A percentile compares a stretch with the other conserved stretches of the same genome.
Evolutionary conservation across 805 yeast genomes (phyloP).

Genomic region (Brettanomyces sp.): DNA sequence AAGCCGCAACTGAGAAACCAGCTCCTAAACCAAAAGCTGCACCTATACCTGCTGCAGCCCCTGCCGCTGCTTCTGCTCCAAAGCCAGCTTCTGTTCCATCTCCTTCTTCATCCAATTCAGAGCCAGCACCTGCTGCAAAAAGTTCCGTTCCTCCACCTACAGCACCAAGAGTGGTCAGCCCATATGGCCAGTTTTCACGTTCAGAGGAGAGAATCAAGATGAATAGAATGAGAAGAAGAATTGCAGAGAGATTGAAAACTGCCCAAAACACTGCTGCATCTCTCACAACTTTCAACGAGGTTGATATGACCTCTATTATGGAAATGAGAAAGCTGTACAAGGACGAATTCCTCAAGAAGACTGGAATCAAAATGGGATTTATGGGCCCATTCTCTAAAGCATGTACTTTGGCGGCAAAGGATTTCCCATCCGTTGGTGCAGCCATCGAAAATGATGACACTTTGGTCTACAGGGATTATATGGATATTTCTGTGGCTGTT

Average conservation of each 20-base stretch:
- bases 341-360: constrained; percentile 90
- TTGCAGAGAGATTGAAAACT: constrained; percentile 98
- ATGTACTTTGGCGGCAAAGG: constrained; percentile 83
- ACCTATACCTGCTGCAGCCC: constrained; percentile 18
- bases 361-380: constrained; percentile 93
- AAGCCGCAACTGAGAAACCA: constrained; percentile 15
- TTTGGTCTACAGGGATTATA: constrained; percentile 91
- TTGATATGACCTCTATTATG: constrained; percentile 86
- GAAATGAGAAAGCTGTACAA: constrained; percentile 94
- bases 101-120: constrained; percentile 20
- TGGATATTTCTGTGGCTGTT: constrained; percentile 92
- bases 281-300: constrained; percentile 95
- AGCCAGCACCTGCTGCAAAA: constrained; percentile 18
- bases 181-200: constrained; percentile 58
- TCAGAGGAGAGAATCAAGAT: constrained; percentile 87
- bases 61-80: constrained; percentile 17
- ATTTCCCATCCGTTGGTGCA: constrained; percentile 91
- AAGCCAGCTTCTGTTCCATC: constrained; percentile 21
- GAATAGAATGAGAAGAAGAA: constrained; percentile 99
- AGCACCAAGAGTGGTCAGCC: constrained; percentile 18
- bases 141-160: constrained; percentile 16
- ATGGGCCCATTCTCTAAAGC: constrained; percentile 99
- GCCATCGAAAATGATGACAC: constrained; percentile 88
- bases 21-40: constrained; percentile 24
- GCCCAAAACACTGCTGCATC: constrained; percentile 99